Evolutionary conservation across 768 basidiomycete genomes (phyloP).

Genomic region (Amanita phalloides): DNA sequence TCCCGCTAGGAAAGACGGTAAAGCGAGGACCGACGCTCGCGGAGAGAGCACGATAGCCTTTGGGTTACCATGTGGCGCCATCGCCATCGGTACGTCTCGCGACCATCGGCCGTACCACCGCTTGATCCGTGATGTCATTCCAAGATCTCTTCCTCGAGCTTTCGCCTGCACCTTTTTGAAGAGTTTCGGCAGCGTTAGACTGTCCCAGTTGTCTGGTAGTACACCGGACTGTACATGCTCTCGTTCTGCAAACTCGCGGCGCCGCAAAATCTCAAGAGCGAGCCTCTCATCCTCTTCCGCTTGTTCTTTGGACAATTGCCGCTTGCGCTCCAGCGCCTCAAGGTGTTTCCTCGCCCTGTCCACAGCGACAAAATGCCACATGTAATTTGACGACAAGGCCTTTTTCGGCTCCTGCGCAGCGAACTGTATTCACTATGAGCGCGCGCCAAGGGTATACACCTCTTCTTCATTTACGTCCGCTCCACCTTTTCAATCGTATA

Average conservation of each 20-base stretch:
- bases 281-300: slow-evolving; percentile 1
- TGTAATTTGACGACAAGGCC: background rate
- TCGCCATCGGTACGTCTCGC: background rate
- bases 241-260: background rate
- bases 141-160: background rate
- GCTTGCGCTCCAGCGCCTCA: background rate
- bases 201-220: background rate
- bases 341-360: slow-evolving; percentile 1
- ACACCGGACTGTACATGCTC: background rate
- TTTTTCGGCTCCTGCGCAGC: background rate
- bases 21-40: background rate
- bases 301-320: background rate
- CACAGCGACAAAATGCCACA: slow-evolving; percentile 6
- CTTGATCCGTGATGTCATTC: background rate
- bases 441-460: slow-evolving; percentile 4
- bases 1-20: background rate
- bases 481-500: slow-evolving; percentile 13
- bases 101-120: no score
- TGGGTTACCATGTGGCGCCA: background rate
- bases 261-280: background rate
- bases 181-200: background rate
- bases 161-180: background rate
- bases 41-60: slow-evolving; percentile 7
- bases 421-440: slow-evolving; percentile 6
- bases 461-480: slow-evolving; percentile 4